Conservation (phyloP, 495 filamentous ascomycete species). For the Lepraria neglecta region DNA sequence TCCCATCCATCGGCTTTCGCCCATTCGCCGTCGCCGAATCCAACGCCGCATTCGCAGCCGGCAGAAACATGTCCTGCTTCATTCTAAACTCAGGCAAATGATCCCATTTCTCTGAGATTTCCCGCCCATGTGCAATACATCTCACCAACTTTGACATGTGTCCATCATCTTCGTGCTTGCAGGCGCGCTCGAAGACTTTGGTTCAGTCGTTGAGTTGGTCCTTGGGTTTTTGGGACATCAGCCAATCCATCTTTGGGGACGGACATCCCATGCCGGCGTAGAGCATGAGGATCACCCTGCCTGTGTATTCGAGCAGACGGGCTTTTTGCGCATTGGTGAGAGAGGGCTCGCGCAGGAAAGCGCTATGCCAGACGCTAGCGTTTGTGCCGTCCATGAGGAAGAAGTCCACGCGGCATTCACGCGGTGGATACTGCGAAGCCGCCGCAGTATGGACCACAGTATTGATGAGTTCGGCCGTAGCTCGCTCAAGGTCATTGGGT, state of each 20-base stretch:
- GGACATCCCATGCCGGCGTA: conserved; percentile 34
- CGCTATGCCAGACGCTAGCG: conserved; percentile 15
- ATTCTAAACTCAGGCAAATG: conserved; percentile 23
- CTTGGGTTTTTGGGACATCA: conserved; percentile 17
- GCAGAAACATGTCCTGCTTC: conserved; percentile 27
- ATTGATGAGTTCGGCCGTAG: conserved; percentile 23
- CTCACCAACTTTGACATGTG: conserved; percentile 26
- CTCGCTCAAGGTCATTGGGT: conserved; percentile 20
- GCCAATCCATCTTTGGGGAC: conserved; percentile 19
- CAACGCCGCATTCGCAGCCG: conserved; percentile 21
- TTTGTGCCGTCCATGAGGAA: conserved; percentile 24
- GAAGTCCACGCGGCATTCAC: conserved; percentile 23
- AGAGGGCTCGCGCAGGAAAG: conserved; percentile 20
- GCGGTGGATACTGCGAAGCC: conserved; percentile 19
- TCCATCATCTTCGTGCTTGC: conserved; percentile 24
- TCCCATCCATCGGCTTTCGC: conserved; percentile 20
- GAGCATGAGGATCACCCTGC: conserved; percentile 35
- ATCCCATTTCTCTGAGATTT: conserved; percentile 20
- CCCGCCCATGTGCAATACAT: conserved; percentile 13
- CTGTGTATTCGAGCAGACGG: conserved; percentile 30
- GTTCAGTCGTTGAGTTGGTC: conserved; percentile 17
- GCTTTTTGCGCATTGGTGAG: conserved; percentile 21
- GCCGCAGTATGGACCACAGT: conserved; percentile 14
- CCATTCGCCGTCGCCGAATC: conserved; percentile 17
- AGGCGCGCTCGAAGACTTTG: conserved; percentile 20